Evolutionary conservation across 257 asterid species (phyloP).

Genomic region (Petunia secreta): DNA sequence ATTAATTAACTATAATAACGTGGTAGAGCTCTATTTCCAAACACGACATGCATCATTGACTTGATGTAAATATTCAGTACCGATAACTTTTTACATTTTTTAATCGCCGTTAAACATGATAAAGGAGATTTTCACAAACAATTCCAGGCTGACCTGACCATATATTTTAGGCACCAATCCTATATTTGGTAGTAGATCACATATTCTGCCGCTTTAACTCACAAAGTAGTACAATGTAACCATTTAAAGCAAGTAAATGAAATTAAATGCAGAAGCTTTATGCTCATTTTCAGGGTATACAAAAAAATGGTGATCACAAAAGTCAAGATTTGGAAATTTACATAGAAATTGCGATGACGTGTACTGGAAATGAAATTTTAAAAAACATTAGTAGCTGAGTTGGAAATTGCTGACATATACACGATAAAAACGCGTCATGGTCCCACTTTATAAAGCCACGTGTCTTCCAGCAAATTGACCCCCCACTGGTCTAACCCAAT

Average conservation of each 20-base stretch:
- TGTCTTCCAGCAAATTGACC: conserved; percentile 26
- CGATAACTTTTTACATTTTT: no score
- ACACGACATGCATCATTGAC: no score
- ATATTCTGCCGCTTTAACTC: no score
- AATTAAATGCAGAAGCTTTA: neutral
- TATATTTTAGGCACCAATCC: no score
- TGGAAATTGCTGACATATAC: neutral
- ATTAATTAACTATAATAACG: no score
- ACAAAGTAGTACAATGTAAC: neutral
- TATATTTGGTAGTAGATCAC: no score
- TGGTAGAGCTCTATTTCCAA: no score
- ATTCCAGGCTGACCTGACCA: no score
- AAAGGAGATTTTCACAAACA: no score
- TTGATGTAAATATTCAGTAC: no score
- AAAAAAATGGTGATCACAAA: neutral
- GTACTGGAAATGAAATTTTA: neutral
- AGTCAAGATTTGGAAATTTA: neutral
- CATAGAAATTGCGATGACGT: neutral
- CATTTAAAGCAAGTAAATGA: neutral
- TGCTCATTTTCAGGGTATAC: neutral
- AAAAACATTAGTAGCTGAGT: neutral
- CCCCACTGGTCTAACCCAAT: conserved; percentile 30
- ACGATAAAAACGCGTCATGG: conserved; percentile 19
- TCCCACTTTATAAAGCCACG: conserved; percentile 26
- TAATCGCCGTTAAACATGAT: no score